Conservation (phyloP, 768 basidiomycete species). For the Suillus sp. region DNA sequence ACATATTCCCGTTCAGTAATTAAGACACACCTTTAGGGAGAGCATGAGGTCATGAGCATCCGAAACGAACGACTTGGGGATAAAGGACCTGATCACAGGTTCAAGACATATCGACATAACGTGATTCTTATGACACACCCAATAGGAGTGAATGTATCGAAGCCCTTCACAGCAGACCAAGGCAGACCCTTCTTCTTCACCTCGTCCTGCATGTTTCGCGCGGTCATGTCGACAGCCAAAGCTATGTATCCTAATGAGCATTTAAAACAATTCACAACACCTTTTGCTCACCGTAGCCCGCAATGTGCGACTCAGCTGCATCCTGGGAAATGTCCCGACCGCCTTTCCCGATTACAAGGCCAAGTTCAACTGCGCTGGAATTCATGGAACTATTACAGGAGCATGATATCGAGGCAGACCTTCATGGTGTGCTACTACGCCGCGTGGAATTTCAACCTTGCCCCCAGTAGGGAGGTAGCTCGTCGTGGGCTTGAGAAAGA, state of each 20-base stretch:
- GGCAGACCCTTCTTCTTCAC: slow-evolving; percentile 94
- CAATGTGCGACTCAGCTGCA: slow-evolving; percentile 76
- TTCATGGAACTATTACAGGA: background rate
- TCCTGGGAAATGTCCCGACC: slow-evolving; percentile 80
- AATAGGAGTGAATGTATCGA: slow-evolving; percentile 94
- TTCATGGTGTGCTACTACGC: slow-evolving; percentile 89
- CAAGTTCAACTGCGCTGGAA: slow-evolving; percentile 77
- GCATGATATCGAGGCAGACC: slow-evolving; percentile 44
- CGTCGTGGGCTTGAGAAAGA: slow-evolving; percentile 96
- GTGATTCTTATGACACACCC: slow-evolving; percentile 49
- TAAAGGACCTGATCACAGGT: slow-evolving; percentile 59
- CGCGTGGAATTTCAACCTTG: slow-evolving; percentile 81
- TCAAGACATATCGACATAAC: slow-evolving; percentile 9
- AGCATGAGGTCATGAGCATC: slow-evolving; percentile 80
- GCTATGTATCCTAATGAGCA: slow-evolving; percentile 46
- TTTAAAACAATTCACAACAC: too few relatives aligned
- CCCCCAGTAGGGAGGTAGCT: slow-evolving; percentile 82
- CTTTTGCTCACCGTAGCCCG: slow-evolving; percentile 77
- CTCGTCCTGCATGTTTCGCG: slow-evolving; percentile 90
- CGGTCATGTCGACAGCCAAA: slow-evolving; percentile 95
- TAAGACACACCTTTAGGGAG: slow-evolving; percentile 61
- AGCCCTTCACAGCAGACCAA: slow-evolving; percentile 96
- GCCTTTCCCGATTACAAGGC: slow-evolving; percentile 89
- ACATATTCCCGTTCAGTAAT: background rate
- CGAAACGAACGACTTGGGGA: slow-evolving; percentile 67